These are phyloP conservation scores for Phialocephala subalpina DNA, from an alignment of 2,329 filamentous ascomycete genomes.

Conservation along the genomic window DNA sequence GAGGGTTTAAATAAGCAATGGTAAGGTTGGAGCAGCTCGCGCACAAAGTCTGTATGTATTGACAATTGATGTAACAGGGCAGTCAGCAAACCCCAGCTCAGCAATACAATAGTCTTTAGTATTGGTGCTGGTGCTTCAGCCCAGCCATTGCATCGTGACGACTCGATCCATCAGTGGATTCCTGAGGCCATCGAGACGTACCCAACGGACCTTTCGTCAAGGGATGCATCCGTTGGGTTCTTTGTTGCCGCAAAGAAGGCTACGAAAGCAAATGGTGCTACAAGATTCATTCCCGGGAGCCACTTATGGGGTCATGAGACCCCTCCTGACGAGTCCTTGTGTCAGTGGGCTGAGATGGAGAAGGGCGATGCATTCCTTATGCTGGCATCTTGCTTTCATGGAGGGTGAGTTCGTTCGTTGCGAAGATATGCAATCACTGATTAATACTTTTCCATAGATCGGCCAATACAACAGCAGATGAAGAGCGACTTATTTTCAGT, in stretches of 20 bases:
- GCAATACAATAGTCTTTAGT: too few relatives aligned
- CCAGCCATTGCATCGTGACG: conserved; percentile 7
- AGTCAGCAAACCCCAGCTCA: too few relatives aligned
- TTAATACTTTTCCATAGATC: background rate
- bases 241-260: conserved; percentile 34
- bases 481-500: conserved; percentile 26
- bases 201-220: background rate
- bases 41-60: too few relatives aligned
- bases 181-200: background rate
- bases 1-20: too few relatives aligned
- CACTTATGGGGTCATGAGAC: conserved; percentile 33
- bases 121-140: background rate
- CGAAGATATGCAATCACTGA: background rate
- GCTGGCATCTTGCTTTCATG: conserved; percentile 28
- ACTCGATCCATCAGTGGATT: background rate
- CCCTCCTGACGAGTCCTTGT: conserved; percentile 8
- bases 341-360: conserved; percentile 26
- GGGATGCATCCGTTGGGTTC: conserved; percentile 12
- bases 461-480: background rate
- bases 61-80: too few relatives aligned
- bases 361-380: conserved; percentile 32
- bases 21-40: too few relatives aligned
- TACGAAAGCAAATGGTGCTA: conserved; percentile 43
- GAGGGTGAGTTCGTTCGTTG: conserved; percentile 38
- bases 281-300: conserved; percentile 42